Evolutionary conservation across 441 rosid species (phyloP).

Genomic region (Corymbia citriodora): DNA sequence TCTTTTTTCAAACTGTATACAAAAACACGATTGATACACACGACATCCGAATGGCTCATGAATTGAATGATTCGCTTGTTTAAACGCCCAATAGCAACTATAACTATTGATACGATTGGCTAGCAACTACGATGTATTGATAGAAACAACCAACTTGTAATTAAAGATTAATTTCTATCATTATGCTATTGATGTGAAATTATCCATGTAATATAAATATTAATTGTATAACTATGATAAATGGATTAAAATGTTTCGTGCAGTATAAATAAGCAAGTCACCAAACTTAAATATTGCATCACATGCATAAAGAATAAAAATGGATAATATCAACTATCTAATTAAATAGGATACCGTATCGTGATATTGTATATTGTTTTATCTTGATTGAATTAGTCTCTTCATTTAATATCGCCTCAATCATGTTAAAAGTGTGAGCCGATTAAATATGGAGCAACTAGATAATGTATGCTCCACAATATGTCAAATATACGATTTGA

Average conservation of each 20-base stretch:
- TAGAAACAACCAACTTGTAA: background rate
- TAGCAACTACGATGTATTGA: background rate
- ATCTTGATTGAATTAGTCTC: background rate
- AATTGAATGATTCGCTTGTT: background rate
- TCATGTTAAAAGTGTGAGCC: background rate
- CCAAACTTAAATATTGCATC: background rate
- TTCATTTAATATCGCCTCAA: too few species aligned
- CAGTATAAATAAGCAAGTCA: background rate
- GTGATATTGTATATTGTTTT: background rate
- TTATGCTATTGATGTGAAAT: background rate
- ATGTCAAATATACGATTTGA: background rate
- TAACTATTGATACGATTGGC: background rate
- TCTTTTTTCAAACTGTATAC: background rate
- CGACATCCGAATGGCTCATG: background rate
- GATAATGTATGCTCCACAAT: background rate
- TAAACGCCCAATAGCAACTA: background rate
- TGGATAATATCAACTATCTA: background rate
- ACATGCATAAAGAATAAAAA: background rate
- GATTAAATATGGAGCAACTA: background rate
- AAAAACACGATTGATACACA: background rate
- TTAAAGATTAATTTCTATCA: background rate
- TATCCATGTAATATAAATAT: background rate
- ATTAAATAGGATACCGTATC: background rate
- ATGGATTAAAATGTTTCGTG: background rate
- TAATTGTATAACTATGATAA: background rate